A percentile compares a stretch with the other conserved stretches of the same genome.
Conservation (phyloP, 768 basidiomycete species). For the Clavaria fumosa region DNA sequence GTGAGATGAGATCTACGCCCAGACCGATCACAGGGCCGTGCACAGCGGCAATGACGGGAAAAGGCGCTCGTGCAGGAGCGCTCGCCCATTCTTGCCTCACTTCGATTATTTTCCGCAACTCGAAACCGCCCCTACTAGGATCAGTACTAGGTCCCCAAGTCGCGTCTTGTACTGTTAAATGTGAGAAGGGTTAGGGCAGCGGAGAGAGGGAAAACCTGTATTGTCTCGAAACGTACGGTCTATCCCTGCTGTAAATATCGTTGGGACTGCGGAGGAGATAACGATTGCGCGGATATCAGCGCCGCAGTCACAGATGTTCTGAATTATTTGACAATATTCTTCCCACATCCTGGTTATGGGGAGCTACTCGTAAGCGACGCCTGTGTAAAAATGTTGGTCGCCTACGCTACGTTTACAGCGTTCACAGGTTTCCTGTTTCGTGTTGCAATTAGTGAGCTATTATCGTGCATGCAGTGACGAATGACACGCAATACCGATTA, state of each 20-base stretch:
- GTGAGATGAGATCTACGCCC: conserved; percentile 56
- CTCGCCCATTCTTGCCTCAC: conserved; percentile 60
- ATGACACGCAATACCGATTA: conserved; percentile 23
- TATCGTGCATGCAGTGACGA: background rate
- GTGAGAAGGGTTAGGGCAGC: conserved; percentile 8
- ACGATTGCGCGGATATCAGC: conserved; percentile 56
- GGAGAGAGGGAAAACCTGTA: too few species aligned
- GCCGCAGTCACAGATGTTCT: conserved; percentile 31
- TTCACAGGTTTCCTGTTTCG: conserved; percentile 45
- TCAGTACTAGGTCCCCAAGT: too few species aligned
- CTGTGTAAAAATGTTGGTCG: background rate
- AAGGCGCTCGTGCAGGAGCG: conserved; percentile 47
- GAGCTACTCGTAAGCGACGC: background rate
- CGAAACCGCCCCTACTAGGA: too few species aligned
- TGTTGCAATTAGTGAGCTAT: background rate
- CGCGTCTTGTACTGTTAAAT: background rate
- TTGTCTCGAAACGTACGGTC: conserved; percentile 63
- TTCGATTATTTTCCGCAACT: conserved; percentile 9
- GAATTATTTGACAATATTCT: conserved; percentile 49
- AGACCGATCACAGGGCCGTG: conserved; percentile 67
- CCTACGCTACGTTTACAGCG: conserved; percentile 40
- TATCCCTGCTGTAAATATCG: conserved; percentile 71
- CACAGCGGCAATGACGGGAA: conserved; percentile 74
- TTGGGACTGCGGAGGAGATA: conserved; percentile 51
- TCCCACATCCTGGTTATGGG: conserved; percentile 45